A percentile compares a stretch with the other conserved stretches of the same genome.
Conservation (phyloP, 129 eudicot genomes). For the Flaveria trinervia region DNA sequence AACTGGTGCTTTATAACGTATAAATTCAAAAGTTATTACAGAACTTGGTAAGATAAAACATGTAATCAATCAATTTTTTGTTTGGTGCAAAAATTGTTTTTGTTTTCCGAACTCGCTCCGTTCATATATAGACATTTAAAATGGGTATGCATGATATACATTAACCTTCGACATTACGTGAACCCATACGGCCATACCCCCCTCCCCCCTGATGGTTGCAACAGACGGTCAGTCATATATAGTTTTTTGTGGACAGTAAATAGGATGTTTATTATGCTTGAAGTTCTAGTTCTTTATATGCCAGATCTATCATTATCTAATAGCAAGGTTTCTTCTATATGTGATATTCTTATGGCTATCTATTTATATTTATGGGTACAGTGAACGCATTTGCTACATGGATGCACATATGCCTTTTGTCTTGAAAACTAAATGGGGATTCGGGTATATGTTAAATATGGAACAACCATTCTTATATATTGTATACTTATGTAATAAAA, state of each 20-base stretch:
- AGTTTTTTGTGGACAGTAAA: background rate
- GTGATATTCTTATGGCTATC: background rate
- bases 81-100: too few species aligned
- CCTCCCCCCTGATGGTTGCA: too few species aligned
- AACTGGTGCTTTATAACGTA: conserved; percentile 2
- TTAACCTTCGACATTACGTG: too few species aligned
- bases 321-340: conserved; percentile 9
- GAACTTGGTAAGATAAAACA: background rate
- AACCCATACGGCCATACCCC: too few species aligned
- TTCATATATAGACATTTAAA: too few species aligned
- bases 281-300: conserved; percentile 6
- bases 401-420: conserved; percentile 4
- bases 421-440: conserved; percentile 16
- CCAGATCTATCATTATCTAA: conserved; percentile 3
- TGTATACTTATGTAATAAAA: background rate
- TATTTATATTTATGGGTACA: background rate
- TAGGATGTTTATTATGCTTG: background rate
- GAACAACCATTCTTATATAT: conserved; percentile 6
- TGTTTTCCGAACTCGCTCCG: too few species aligned
- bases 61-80: too few species aligned
- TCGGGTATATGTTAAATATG: conserved; percentile 11
- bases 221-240: background rate
- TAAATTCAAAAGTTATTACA: background rate
- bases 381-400: conserved; percentile 1
- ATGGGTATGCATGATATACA: too few species aligned